A percentile compares a stretch with the other conserved stretches of the same genome.
These are phyloP conservation scores for Fusarium buharicum DNA, from an alignment of 2,329 filamentous ascomycete species.

Conservation along the genomic window DNA sequence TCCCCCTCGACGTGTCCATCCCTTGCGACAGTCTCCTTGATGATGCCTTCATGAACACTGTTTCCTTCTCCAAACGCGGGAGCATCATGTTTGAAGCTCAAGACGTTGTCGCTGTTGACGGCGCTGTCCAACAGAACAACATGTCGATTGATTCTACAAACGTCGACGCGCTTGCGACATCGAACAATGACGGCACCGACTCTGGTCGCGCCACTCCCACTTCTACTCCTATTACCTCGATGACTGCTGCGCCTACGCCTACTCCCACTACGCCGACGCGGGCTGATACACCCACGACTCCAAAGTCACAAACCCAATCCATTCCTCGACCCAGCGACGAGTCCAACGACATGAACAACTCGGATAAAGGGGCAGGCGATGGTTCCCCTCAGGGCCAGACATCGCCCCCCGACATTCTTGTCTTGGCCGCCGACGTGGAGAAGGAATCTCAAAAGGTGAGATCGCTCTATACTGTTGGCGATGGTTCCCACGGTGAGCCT, in stretches of 20 bases:
- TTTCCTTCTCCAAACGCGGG: conserved; percentile 71
- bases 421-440: conserved; percentile 66
- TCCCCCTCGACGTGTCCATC: conserved; percentile 66
- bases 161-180: conserved; percentile 17
- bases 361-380: conserved; percentile 25
- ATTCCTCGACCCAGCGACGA: conserved; percentile 42
- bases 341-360: conserved; percentile 38
- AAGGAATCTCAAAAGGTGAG: conserved; percentile 74
- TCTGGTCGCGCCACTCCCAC: conserved; percentile 36
- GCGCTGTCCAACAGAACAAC: conserved; percentile 25
- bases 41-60: conserved; percentile 65
- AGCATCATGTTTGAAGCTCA: conserved; percentile 70
- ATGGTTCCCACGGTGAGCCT: conserved; percentile 64
- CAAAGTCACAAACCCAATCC: conserved; percentile 35
- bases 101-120: conserved; percentile 43
- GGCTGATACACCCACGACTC: conserved; percentile 37
- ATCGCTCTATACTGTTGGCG: conserved; percentile 70
- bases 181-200: conserved; percentile 34
- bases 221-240: conserved; percentile 23
- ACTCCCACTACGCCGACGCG: conserved; percentile 24
- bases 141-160: conserved; percentile 22
- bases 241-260: conserved; percentile 10
- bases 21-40: conserved; percentile 67
- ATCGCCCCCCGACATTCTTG: conserved; percentile 59
- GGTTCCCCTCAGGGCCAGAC: conserved; percentile 29